Evolutionary conservation across 805 yeast species (phyloP).

Genomic region (Candida awuae): DNA sequence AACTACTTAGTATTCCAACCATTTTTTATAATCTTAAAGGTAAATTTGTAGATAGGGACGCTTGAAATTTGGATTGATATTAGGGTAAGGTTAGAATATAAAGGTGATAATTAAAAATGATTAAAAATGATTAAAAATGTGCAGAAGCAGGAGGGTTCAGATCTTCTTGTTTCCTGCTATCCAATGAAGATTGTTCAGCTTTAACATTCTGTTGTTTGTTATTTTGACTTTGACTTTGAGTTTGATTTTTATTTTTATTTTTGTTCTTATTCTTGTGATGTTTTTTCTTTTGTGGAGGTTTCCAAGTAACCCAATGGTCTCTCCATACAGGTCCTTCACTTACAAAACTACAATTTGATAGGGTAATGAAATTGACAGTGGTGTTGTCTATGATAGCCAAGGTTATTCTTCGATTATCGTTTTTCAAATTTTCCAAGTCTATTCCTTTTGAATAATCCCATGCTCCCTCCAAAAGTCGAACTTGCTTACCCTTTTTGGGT

Average conservation of each 20-base stretch:
- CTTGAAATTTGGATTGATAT: no score
- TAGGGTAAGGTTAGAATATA: no score
- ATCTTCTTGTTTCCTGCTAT: background rate
- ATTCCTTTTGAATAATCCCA: constrained; percentile 14
- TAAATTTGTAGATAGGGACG: no score
- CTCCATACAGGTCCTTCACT: constrained; percentile 24
- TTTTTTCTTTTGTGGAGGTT: constrained; percentile 8
- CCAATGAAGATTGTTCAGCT: background rate
- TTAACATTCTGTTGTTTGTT: background rate
- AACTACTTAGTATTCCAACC: background rate
- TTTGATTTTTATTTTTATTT: background rate
- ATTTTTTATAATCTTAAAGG: no score
- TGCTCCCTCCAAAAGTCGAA: background rate
- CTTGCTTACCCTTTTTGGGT: constrained; percentile 2
- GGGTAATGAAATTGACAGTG: constrained; percentile 53
- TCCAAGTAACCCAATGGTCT: constrained; percentile 19
- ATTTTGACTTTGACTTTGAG: background rate
- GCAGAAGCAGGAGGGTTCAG: constrained; percentile 2
- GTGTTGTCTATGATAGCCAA: constrained; percentile 75
- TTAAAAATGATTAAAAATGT: constrained; percentile 4
- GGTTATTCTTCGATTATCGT: constrained; percentile 29
- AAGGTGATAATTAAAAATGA: background rate
- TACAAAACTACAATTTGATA: constrained; percentile 43
- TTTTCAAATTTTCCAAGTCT: constrained; percentile 10
- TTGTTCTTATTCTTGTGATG: background rate